Evolutionary conservation across 129 eudicot species (phyloP), one percentile per base, ranked within the genome.

Genomic region (Pittosporum tobira): DNA sequence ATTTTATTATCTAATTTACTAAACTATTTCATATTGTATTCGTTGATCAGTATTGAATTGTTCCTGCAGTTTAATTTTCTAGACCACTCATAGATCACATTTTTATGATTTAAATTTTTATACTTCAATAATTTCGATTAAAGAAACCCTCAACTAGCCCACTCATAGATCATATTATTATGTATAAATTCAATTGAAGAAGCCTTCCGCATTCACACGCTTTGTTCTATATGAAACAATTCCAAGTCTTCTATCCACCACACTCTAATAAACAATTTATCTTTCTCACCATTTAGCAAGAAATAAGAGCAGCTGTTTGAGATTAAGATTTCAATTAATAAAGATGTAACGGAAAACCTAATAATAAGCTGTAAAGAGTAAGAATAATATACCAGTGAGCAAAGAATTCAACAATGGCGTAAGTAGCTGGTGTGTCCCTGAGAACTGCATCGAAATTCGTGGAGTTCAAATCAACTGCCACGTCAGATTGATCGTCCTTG

Each of bases 371-470:
- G 2, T 2, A 30, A 30, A 3, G n/a, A 56, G 16, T 19, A 31
- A 30, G 18, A 25, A 28, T 22, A 1, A 28, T 5, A 7, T 26
- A 80, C 87, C 87, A 80, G 63, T 80, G 76, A 50, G 87, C 87
- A 37, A 80, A 80, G 79, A 80, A 80, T 49, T 80, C 87, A 34
- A 76, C 87, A 38, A 80, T 25, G 21, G 87, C 67, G 62, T 63
- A 76, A 43, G 65, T 46, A 12, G 87, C 79, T 19, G 79, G 82
- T 1, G 87, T 72, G 0, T 69, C 77, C 21, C 54, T 26, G 5
- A 80, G 65, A 50, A 80, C 74, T 0, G 73, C 49, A 63, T 76
- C 78, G 65, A 80, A 80, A 65, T 54, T 65, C 27, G 87, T 68
- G 27, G 65, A 75, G 66, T 80, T 80, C 61, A 80, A 65, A 15